phyloP scores from a whole-genome alignment of 1,284 basidiomycete genomes.

The Ustilago crameri region DNA sequence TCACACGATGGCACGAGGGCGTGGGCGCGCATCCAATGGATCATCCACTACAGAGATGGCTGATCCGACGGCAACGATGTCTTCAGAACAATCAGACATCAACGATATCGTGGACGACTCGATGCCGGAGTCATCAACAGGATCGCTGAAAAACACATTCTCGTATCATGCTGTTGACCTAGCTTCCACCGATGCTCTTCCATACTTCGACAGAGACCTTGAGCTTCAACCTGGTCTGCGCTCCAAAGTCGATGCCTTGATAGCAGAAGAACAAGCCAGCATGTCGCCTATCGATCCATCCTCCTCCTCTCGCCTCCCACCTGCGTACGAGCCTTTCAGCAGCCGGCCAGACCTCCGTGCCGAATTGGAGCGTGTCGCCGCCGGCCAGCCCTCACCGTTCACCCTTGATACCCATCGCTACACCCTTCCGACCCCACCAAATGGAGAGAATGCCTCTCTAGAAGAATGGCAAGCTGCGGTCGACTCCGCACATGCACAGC shows the following conservation, averaged over 20 bases:
- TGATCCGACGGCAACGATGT: conserved; percentile 13
- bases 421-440: conserved; percentile 78
- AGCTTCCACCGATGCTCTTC: conserved; percentile 77
- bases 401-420: conserved; percentile 83
- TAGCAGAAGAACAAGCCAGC: conserved; percentile 76
- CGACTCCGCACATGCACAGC: conserved; percentile 82
- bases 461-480: conserved; percentile 83
- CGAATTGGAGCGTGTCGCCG: conserved; percentile 59
- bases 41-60: conserved; percentile 19
- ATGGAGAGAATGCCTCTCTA: conserved; percentile 74
- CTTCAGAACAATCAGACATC: background rate
- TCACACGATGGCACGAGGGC: conserved; percentile 15
- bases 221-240: conserved; percentile 79
- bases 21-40: conserved; percentile 26
- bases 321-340: conserved; percentile 75
- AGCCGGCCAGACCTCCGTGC: conserved; percentile 33
- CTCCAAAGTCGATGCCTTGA: conserved; percentile 78
- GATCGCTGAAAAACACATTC: conserved; percentile 13
- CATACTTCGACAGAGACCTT: conserved; percentile 93
- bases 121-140: background rate
- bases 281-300: conserved; percentile 71
- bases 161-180: conserved; percentile 31
- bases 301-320: conserved; percentile 73
- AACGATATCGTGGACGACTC: background rate
- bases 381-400: conserved; percentile 72